These are phyloP conservation scores for Penicillium sp. DNA, from an alignment of 2,329 filamentous ascomycete genomes.

Conservation along the genomic window DNA sequence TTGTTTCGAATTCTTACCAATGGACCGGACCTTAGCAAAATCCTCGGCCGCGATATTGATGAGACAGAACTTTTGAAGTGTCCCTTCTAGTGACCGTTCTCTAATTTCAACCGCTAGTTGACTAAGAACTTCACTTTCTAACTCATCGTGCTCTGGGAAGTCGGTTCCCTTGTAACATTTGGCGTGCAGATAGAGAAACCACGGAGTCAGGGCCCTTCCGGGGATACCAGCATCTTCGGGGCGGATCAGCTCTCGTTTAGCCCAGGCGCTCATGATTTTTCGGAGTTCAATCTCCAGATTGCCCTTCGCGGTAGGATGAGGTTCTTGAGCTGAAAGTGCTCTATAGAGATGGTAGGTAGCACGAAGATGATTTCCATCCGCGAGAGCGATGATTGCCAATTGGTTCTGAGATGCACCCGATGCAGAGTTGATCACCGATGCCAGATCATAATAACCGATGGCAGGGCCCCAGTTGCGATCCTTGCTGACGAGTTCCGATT, in stretches of 20 bases:
- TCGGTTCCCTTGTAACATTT: constrained; percentile 75
- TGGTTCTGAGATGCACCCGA: constrained; percentile 87
- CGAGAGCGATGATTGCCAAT: constrained; percentile 78
- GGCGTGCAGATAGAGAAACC: constrained; percentile 85
- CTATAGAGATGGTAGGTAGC: constrained; percentile 89
- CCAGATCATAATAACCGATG: constrained; percentile 80
- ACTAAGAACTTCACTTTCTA: constrained; percentile 82
- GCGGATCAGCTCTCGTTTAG: constrained; percentile 52
- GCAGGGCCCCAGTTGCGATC: constrained; percentile 76
- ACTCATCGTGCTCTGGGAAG: constrained; percentile 72
- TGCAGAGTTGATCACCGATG: constrained; percentile 72
- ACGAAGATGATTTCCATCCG: constrained; percentile 74
- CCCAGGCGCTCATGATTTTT: constrained; percentile 60
- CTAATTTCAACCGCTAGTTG: constrained; percentile 73
- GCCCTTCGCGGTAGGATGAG: constrained; percentile 69
- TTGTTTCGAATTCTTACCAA: constrained; percentile 47
- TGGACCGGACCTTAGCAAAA: constrained; percentile 63
- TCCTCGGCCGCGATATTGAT: constrained; percentile 84
- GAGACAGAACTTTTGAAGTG: constrained; percentile 75
- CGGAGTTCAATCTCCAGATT: constrained; percentile 82
- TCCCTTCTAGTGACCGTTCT: constrained; percentile 62
- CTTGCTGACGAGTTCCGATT: constrained; percentile 68
- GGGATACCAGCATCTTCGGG: constrained; percentile 52
- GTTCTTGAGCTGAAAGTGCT: constrained; percentile 70
- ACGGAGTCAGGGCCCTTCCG: constrained; percentile 65